Conservation (phyloP, 306 rosid genomes). For the Vigna trinervia region DNA sequence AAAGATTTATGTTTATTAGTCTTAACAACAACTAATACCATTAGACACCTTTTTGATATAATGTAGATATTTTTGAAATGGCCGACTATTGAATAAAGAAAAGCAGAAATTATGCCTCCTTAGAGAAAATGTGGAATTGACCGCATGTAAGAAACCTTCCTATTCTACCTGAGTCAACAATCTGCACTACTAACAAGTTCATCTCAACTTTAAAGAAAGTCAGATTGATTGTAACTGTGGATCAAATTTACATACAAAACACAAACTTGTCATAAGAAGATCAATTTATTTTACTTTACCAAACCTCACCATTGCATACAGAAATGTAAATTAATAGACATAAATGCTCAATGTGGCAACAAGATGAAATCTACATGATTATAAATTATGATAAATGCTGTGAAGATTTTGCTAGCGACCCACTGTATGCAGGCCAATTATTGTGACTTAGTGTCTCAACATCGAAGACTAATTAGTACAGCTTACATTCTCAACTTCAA, state of each 20-base stretch:
- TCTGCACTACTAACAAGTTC: constrained; percentile 5
- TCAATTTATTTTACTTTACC: neutral
- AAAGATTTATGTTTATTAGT: neutral
- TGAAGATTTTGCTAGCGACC: neutral
- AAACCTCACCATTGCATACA: constrained; percentile 19
- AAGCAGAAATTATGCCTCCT: constrained; percentile 1
- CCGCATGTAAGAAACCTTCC: neutral
- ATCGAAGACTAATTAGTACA: constrained; percentile 23
- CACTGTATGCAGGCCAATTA: constrained; percentile 30
- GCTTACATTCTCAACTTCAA: constrained; percentile 21
- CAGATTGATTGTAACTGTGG: constrained; percentile 13
- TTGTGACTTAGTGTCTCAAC: constrained; percentile 26
- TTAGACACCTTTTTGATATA: constrained; percentile 26
- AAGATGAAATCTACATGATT: constrained; percentile 30
- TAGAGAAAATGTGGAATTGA: neutral
- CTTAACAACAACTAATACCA: constrained; percentile 13
- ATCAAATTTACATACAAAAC: constrained; percentile 12
- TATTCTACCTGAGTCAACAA: neutral
- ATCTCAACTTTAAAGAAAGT: constrained; percentile 21
- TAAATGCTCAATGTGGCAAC: constrained; percentile 35
- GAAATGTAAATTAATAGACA: constrained; percentile 33
- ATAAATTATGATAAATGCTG: constrained; percentile 21
- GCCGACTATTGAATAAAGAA: constrained; percentile 33
- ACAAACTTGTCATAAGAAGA: neutral
- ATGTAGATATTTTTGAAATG: constrained; percentile 36